phyloP scores from a whole-genome alignment of 306 rosid genomes.

The Lathyrus sativus region DNA sequence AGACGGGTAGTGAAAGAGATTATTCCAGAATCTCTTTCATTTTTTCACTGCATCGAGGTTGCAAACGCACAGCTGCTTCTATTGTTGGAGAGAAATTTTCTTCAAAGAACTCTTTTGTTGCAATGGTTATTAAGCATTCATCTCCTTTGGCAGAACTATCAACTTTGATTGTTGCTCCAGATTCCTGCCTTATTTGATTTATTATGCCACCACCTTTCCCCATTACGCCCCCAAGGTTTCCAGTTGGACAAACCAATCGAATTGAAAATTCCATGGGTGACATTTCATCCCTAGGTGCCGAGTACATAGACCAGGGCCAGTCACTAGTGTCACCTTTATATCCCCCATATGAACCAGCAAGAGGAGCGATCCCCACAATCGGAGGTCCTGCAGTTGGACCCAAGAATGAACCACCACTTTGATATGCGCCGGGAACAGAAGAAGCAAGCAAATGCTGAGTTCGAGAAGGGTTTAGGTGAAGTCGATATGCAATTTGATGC shows the following conservation, averaged over 20 bases:
- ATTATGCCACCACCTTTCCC: conserved; percentile 94
- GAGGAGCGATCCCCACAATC: conserved; percentile 79
- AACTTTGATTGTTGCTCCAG: conserved; percentile 82
- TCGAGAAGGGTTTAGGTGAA: no score
- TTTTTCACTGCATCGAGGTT: no score
- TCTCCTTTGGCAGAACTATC: no score
- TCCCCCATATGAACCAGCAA: conserved; percentile 83
- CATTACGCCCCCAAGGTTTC: conserved; percentile 92
- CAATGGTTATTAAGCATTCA: conserved; percentile 77
- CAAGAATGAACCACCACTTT: no score
- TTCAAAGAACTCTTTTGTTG: no score
- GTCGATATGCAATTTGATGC: no score
- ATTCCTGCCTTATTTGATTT: conserved; percentile 93
- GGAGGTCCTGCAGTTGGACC: conserved; percentile 78
- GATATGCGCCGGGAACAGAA: no score
- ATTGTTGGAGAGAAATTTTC: no score
- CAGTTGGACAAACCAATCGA: conserved; percentile 83
- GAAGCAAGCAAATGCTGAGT: no score
- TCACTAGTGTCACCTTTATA: conserved; percentile 86
- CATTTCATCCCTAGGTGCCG: conserved; percentile 83
- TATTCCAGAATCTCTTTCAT: no score
- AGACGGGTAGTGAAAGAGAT: no score
- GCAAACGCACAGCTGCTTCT: no score
- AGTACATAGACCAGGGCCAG: conserved; percentile 89
- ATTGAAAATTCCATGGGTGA: conserved; percentile 83